phyloP scores from a whole-genome alignment of 2,329 filamentous ascomycete genomes.

The Trichoderma endophyticum region DNA sequence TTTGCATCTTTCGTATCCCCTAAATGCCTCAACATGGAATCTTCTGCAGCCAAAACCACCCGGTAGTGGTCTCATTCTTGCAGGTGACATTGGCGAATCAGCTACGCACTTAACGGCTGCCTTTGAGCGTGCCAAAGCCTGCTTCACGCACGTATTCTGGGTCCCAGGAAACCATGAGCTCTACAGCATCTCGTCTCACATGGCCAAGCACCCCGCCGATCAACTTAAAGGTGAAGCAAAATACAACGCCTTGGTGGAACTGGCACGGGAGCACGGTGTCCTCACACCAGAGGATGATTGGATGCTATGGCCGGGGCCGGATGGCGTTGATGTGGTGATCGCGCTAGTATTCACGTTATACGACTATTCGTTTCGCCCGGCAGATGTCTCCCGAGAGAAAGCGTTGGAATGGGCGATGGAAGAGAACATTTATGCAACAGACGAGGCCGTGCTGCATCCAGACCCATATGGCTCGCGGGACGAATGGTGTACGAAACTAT shows the following conservation, averaged over 20 bases:
- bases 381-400: not conserved
- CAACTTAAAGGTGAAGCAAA: not conserved
- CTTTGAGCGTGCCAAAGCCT: constrained; percentile 9
- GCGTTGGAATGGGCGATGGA: constrained; percentile 11
- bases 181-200: not conserved
- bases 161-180: constrained; percentile 13
- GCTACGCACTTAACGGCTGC: not conserved
- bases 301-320: constrained; percentile 5
- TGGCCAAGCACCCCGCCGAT: not conserved
- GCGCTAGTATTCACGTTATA: constrained; percentile 7
- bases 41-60: constrained; percentile 1
- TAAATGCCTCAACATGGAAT: constrained; percentile 2
- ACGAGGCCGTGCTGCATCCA: constrained; percentile 9
- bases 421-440: constrained; percentile 1
- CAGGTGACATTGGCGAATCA: constrained; percentile 10
- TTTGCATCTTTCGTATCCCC: constrained; percentile 7
- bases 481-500: constrained; percentile 5
- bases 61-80: constrained; percentile 1
- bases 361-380: constrained; percentile 10
- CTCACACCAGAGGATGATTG: constrained; percentile 13
- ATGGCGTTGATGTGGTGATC: constrained; percentile 1
- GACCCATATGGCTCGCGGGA: not conserved
- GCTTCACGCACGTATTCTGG: constrained; percentile 12
- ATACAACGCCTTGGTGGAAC: not conserved
- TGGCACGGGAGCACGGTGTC: constrained; percentile 3